Base-by-base conservation (phyloP, 2,329 filamentous ascomycete species). In the Lasiodiplodia gonubiensis region DNA sequence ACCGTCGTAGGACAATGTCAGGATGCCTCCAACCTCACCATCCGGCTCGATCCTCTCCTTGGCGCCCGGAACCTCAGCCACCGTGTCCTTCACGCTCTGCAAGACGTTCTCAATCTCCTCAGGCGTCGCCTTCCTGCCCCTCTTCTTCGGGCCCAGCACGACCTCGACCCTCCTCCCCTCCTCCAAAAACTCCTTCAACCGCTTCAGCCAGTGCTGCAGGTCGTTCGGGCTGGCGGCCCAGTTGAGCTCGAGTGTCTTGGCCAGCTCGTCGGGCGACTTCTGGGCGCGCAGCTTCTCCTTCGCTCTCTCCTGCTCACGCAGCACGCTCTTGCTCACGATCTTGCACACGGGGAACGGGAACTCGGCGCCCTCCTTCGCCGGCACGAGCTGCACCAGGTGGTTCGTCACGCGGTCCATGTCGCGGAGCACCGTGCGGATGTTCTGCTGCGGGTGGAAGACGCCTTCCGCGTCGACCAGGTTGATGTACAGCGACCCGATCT, bases 181-280 rank as follows among this genome's bases (percentile, higher is more conserved):
- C 10, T 77, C 81, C 75, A 97, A 75, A 75, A 97, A 97, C 65
- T 81, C 84, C 69, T 80, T 80, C 73, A 94, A 77, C 80, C 88
- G 87, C 74, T 86, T 86, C 77, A 95, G 51, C 75, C 90, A 87
- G 76, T 92, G 89, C n/a, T 80, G 80, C 64, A 97, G 78, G 81
- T 97, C 94, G 75, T 94, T 86, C 14, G 79, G 75, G 69, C 89
- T 89, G 74, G 97, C 96, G 39, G 90, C 89, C 94, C 94, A 98
- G 78, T 93, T 94, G 72, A 98, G 73, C 80, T 97, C 94, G n/a
- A 97, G 78, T 75, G 90, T 90, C 81, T 97, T 97, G 18, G 79
- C 75, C 35, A 67, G 21, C 7, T 67, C 66, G 70, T 82, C 49
- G 14, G 70, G 70, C 4, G 69, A 72, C 5, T 70, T 64, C 42